phyloP scores from a whole-genome alignment of 805 yeast species.

The Cyberlindnera mycetangii region DNA sequence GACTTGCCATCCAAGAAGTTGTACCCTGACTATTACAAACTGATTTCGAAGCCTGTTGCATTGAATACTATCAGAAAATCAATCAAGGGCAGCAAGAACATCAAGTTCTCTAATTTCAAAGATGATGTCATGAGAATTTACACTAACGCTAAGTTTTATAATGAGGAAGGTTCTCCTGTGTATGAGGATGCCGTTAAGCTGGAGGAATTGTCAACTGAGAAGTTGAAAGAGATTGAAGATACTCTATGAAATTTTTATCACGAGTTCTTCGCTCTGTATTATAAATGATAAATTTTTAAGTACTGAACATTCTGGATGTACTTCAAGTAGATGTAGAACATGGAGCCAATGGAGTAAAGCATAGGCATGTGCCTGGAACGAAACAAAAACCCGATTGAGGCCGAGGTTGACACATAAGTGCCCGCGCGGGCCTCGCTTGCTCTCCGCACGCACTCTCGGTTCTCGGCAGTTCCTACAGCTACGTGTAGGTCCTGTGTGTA shows the following conservation, averaged over 20 bases:
- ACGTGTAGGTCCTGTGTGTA: neutral
- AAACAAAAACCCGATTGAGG: neutral
- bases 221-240: conserved; percentile 19
- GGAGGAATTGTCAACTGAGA: conserved; percentile 73
- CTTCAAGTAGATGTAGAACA: too few species aligned
- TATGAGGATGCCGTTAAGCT: conserved; percentile 72
- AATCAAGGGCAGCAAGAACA: conserved; percentile 48
- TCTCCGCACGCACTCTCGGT: conserved; percentile 1
- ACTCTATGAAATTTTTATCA: neutral
- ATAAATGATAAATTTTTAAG: conserved; percentile 1
- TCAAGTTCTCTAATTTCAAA: conserved; percentile 43
- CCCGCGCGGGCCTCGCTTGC: neutral
- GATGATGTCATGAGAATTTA: conserved; percentile 72
- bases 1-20: conserved; percentile 67
- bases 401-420: neutral
- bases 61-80: conserved; percentile 58
- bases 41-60: conserved; percentile 60
- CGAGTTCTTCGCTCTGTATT: conserved; percentile 1
- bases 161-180: conserved; percentile 88
- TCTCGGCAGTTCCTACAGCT: neutral
- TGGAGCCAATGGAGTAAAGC: too few species aligned
- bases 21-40: conserved; percentile 79
- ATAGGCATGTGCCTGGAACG: too few species aligned
- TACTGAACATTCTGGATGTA: too few species aligned
- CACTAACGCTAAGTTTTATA: conserved; percentile 80